Conservation (phyloP, 345 rosid genomes). For the Syzygium aqueum region DNA sequence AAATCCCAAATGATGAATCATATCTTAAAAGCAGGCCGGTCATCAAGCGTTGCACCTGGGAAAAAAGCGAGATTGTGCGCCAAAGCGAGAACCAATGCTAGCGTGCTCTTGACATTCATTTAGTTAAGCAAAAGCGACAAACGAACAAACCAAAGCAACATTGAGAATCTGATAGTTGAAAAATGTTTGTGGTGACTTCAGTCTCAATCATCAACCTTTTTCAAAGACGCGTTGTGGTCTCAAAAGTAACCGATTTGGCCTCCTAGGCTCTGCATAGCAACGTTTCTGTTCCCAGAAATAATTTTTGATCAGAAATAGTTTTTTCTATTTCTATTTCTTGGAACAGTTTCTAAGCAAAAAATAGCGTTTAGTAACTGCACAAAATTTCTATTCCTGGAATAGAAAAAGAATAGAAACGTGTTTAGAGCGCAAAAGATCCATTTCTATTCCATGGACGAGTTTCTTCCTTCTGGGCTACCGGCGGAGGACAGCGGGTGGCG, state of each 20-base stretch:
- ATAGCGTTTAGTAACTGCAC: no score
- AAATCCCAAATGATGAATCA: background rate
- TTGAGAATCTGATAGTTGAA: background rate
- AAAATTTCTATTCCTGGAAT: no score
- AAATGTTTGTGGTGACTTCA: background rate
- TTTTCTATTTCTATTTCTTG: no score
- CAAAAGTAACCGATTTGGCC: background rate
- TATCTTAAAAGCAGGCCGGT: background rate
- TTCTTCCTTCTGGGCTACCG: no score
- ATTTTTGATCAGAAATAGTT: no score
- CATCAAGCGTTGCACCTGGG: background rate
- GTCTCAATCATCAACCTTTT: background rate
- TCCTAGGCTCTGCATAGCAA: no score
- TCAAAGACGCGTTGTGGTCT: background rate
- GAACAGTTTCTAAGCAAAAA: no score
- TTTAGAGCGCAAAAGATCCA: no score
- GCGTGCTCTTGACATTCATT: background rate
- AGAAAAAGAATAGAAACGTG: no score
- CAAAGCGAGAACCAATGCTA: background rate
- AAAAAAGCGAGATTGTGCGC: background rate
- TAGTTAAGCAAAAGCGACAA: background rate
- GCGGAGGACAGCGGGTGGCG: no score
- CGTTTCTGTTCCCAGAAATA: no score
- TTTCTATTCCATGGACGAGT: no score
- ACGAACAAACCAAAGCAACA: background rate